Conservation (phyloP, 2,329 filamentous ascomycete genomes). For the Colletotrichum endophyticum region DNA sequence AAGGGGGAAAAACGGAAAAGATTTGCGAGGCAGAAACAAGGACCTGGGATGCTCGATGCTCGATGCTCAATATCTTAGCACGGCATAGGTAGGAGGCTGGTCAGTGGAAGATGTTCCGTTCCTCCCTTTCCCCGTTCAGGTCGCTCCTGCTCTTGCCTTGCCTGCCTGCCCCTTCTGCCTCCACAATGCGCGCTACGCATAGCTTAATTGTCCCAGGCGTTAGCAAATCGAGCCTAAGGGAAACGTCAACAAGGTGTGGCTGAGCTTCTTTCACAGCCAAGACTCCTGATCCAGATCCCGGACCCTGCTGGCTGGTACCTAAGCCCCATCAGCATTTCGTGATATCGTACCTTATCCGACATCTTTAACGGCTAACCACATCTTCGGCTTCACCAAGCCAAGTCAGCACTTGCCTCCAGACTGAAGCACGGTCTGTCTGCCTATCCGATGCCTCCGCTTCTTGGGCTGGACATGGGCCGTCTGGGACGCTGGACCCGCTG, state of each 20-base stretch:
- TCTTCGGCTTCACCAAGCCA: not conserved
- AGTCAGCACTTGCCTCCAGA: not conserved
- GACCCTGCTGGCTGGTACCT: not conserved
- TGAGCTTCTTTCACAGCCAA: not conserved
- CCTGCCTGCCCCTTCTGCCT: not conserved
- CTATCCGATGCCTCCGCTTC: not conserved
- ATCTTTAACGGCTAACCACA: not conserved
- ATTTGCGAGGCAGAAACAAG: not conserved
- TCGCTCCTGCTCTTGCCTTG: not conserved
- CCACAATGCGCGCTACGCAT: not conserved
- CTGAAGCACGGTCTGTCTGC: not conserved
- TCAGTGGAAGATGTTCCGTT: not conserved
- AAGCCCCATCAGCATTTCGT: not conserved
- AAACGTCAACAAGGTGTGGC: slow-evolving; percentile 4
- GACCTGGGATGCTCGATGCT: not conserved
- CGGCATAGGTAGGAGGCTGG: not conserved
- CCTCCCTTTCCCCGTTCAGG: not conserved
- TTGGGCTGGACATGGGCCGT: not conserved
- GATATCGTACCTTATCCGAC: not conserved
- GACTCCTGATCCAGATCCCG: not conserved
- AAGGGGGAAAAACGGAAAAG: not conserved
- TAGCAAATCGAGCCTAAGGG: not conserved
- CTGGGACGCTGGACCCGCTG: not conserved
- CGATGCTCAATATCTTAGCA: not conserved
- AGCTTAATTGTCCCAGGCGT: not conserved